A percentile compares a stretch with the other conserved stretches of the same genome.
These are phyloP conservation scores for Pinus albicaulis DNA, from an alignment of 75 land plant species.

Conservation along the genomic window DNA sequence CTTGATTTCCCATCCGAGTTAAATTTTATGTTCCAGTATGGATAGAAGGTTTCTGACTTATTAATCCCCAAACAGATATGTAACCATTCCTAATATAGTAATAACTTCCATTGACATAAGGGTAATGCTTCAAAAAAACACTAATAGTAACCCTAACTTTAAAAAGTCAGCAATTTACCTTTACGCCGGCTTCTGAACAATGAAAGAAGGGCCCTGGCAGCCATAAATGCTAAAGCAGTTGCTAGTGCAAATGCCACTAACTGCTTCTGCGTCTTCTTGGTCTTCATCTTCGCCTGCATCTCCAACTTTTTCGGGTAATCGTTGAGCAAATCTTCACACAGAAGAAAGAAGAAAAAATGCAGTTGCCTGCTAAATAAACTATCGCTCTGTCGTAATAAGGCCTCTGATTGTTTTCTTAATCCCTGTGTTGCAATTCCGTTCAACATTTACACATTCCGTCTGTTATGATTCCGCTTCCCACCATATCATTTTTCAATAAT, in stretches of 20 bases:
- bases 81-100: not conserved
- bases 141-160: not conserved
- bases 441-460: too few species aligned
- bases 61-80: not conserved
- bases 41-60: not conserved
- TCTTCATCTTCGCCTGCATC: slow-evolving; percentile 1
- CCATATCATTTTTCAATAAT: too few species aligned
- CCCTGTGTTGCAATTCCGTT: too few species aligned
- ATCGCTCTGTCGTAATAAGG: too few species aligned
- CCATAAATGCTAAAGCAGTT: slow-evolving; percentile 32
- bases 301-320: too few species aligned
- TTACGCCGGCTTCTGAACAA: not conserved
- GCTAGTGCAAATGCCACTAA: slow-evolving; percentile 36
- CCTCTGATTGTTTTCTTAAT: too few species aligned
- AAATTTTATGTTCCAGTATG: not conserved
- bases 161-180: not conserved
- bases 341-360: too few species aligned
- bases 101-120: not conserved
- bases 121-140: not conserved
- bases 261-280: slow-evolving; percentile 9
- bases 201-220: not conserved
- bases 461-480: too few species aligned
- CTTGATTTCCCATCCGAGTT: not conserved
- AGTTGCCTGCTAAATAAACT: too few species aligned
- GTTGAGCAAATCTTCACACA: too few species aligned